Percentiles rank a stretch among this genome's conserved stretches.
Conservation (phyloP, 805 yeast species). For the Dipodascus geniculatus region DNA sequence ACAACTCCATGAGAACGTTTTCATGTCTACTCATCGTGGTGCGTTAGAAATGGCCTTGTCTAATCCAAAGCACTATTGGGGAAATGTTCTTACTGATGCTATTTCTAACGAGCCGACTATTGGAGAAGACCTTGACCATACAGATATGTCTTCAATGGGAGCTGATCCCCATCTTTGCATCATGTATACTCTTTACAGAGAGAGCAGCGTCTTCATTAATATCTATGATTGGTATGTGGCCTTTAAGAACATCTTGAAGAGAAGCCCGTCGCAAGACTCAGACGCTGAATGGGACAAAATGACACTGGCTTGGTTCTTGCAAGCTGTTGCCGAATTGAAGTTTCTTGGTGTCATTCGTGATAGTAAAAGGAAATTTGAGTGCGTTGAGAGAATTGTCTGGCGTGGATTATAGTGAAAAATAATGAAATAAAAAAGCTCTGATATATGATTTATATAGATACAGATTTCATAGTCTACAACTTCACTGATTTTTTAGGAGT, state of each 20-base stretch:
- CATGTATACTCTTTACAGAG: slow-evolving; percentile 61
- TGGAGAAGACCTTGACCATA: not conserved
- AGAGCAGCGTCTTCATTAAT: slow-evolving; percentile 60
- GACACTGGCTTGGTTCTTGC: slow-evolving; percentile 61
- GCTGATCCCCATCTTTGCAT: slow-evolving; percentile 40
- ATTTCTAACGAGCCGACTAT: not conserved
- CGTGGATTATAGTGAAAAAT: slow-evolving; percentile 36
- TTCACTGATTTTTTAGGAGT: slow-evolving; percentile 6
- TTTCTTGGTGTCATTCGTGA: slow-evolving; percentile 59
- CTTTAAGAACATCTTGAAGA: slow-evolving; percentile 31
- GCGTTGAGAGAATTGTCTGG: slow-evolving; percentile 63
- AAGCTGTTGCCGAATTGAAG: slow-evolving; percentile 58
- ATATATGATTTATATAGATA: not conserved
- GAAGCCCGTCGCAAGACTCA: slow-evolving; percentile 13
- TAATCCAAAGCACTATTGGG: slow-evolving; percentile 28
- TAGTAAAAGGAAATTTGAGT: slow-evolving; percentile 45
- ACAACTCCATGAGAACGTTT: slow-evolving; percentile 25
- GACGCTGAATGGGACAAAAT: slow-evolving; percentile 49
- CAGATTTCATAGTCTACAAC: too few species aligned
- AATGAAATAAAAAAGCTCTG: not conserved
- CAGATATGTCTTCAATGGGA: slow-evolving; percentile 17
- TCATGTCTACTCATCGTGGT: slow-evolving; percentile 36
- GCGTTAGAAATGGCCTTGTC: slow-evolving; percentile 31
- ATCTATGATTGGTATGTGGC: slow-evolving; percentile 56
- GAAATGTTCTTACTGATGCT: slow-evolving; percentile 15